Conservation (phyloP, 208 protist species). For the Trypanosoma melophagium region DNA sequence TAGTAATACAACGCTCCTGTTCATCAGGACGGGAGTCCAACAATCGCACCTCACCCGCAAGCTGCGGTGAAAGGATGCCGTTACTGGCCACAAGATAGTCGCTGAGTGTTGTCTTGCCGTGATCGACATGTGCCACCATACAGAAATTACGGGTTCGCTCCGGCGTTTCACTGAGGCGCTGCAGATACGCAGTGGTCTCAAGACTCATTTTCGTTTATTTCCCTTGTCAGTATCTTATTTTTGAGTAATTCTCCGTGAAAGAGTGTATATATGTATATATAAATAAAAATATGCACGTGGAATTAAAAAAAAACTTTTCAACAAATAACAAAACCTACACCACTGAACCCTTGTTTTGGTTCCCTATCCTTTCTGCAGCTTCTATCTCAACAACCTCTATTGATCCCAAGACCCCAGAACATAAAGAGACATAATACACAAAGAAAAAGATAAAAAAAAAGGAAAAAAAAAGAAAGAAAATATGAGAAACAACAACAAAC, state of each 20-base stretch:
- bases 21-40: slow-evolving; percentile 97
- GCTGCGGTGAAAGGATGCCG: slow-evolving; percentile 95
- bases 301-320: background rate
- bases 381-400: no score
- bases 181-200: slow-evolving; percentile 43
- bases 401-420: no score
- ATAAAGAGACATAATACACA: background rate
- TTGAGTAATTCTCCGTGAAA: no score
- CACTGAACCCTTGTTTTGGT: background rate
- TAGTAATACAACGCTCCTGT: slow-evolving; percentile 98
- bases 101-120: slow-evolving; percentile 98
- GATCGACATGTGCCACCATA: slow-evolving; percentile 98
- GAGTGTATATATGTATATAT: no score
- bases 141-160: slow-evolving; percentile 95
- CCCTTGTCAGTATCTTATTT: no score
- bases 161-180: slow-evolving; percentile 65
- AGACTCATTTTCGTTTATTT: slow-evolving; percentile 32
- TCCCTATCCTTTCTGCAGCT: no score
- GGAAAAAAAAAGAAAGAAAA: slow-evolving; percentile 14
- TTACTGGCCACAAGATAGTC: slow-evolving; percentile 97
- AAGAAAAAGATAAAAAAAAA: background rate
- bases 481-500: slow-evolving; percentile 5
- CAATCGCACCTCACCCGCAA: slow-evolving; percentile 97
- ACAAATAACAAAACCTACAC: background rate
- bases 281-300: no score